These are phyloP conservation scores for Anisodus tanguticus DNA, from an alignment of 257 asterid species.

Conservation along the genomic window DNA sequence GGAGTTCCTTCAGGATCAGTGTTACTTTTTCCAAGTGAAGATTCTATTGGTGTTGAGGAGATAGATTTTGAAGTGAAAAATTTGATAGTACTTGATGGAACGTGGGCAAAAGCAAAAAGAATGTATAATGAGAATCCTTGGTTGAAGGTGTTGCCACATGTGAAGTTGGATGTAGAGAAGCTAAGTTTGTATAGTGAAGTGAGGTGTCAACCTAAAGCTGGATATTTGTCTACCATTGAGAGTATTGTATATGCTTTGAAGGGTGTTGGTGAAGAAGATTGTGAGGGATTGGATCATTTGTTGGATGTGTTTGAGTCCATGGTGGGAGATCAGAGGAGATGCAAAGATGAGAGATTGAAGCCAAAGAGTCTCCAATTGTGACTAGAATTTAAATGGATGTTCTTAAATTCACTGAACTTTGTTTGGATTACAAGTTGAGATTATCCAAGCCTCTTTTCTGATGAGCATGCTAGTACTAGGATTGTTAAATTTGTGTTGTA, in stretches of 20 bases:
- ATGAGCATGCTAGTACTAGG: neutral
- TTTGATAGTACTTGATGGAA: constrained; percentile 83
- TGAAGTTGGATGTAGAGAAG: constrained; percentile 59
- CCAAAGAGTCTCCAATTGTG: constrained; percentile 34
- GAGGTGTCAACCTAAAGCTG: constrained; percentile 85
- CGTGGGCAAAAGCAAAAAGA: constrained; percentile 93
- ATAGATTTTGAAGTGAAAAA: constrained; percentile 65
- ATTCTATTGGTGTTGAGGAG: constrained; percentile 49
- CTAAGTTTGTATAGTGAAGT: constrained; percentile 83
- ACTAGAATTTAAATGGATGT: neutral
- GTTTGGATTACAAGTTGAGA: neutral
- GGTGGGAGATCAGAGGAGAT: constrained; percentile 85
- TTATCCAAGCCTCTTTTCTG: neutral
- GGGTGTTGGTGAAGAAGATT: constrained; percentile 62
- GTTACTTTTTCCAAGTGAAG: constrained; percentile 76
- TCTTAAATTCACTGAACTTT: neutral
- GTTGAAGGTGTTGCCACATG: constrained; percentile 81
- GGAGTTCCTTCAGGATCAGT: constrained; percentile 68
- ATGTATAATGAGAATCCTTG: constrained; percentile 92
- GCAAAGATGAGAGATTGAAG: constrained; percentile 64
- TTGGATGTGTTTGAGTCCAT: constrained; percentile 81
- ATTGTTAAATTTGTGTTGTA: neutral
- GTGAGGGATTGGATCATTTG: constrained; percentile 64
- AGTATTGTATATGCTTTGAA: constrained; percentile 87
- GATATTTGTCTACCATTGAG: constrained; percentile 88